phyloP scores from a whole-genome alignment of 352 stramenopile genomes.

The Globisporangium ultimum region DNA sequence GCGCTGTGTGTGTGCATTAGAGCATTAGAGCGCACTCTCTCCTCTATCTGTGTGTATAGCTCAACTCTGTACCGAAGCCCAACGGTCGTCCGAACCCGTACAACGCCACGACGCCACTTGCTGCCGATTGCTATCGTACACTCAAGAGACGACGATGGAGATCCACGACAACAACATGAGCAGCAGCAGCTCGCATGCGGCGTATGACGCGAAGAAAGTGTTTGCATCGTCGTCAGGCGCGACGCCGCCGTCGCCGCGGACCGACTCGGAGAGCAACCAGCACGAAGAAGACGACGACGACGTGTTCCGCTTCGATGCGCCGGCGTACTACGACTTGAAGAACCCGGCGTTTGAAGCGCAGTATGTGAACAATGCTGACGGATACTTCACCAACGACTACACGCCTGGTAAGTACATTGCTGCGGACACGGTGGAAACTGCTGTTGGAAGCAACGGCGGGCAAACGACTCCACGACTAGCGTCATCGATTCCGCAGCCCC shows the following conservation, averaged over 20 bases:
- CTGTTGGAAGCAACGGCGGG: too few relatives aligned
- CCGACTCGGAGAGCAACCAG: slow-evolving; percentile 20
- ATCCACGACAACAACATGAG: slow-evolving; percentile 12
- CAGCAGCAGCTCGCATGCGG: neutral
- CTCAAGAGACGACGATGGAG: slow-evolving; percentile 34
- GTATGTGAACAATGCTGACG: slow-evolving; percentile 86
- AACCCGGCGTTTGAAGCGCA: slow-evolving; percentile 61
- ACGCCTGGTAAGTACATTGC: slow-evolving; percentile 2
- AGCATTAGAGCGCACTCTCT: too few relatives aligned
- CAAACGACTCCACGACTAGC: neutral
- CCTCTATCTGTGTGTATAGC: too few relatives aligned
- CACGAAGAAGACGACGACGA: slow-evolving; percentile 39
- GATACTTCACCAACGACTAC: slow-evolving; percentile 50
- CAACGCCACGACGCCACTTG: too few relatives aligned
- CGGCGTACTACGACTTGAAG: slow-evolving; percentile 80
- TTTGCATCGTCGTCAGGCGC: neutral
- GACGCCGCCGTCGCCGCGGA: slow-evolving; percentile 10
- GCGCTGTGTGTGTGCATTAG: too few relatives aligned
- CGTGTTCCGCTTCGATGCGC: slow-evolving; percentile 75
- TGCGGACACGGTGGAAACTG: too few relatives aligned
- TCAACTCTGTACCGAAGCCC: too few relatives aligned
- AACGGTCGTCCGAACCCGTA: too few relatives aligned
- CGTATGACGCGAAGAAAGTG: slow-evolving; percentile 1
- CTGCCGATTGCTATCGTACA: slow-evolving; percentile 16
- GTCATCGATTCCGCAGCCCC: neutral